Conservation (phyloP, 495 filamentous ascomycete genomes). For the Lasiosphaeria ovina region DNA sequence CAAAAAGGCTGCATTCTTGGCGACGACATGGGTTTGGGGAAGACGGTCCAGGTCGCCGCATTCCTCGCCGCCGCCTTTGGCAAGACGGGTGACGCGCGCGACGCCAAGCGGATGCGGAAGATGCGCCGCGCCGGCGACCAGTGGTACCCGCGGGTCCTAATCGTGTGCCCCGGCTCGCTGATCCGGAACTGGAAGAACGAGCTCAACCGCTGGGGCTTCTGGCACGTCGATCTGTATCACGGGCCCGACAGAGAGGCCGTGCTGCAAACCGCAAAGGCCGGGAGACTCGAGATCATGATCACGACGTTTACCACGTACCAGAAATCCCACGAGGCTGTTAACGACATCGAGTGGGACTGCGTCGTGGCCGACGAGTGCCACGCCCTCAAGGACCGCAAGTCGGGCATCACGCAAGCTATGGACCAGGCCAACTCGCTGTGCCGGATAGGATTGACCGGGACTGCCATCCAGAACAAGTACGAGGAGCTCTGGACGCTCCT, state of each 20-base stretch:
- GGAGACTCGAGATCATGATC: constrained; percentile 81
- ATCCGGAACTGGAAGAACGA: constrained; percentile 91
- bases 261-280: constrained; percentile 69
- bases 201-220: constrained; percentile 90
- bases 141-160: constrained; percentile 87
- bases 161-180: constrained; percentile 84
- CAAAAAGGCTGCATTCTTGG: constrained; percentile 88
- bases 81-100: constrained; percentile 88
- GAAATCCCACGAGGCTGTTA: constrained; percentile 69
- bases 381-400: constrained; percentile 74
- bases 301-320: constrained; percentile 92
- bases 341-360: constrained; percentile 89
- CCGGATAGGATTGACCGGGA: constrained; percentile 89
- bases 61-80: constrained; percentile 93
- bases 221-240: constrained; percentile 83
- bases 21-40: constrained; percentile 97
- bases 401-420: constrained; percentile 82
- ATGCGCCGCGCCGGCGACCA: constrained; percentile 57
- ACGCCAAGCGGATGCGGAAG: constrained; percentile 89
- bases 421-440: constrained; percentile 90
- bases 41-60: constrained; percentile 94
- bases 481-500: constrained; percentile 95
- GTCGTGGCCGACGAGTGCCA: constrained; percentile 98
- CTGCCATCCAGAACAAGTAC: constrained; percentile 97
- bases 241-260: constrained; percentile 70